These are phyloP conservation scores for Liriodendron chinense DNA, from an alignment of 164 flowering plant species.

Conservation along the genomic window DNA sequence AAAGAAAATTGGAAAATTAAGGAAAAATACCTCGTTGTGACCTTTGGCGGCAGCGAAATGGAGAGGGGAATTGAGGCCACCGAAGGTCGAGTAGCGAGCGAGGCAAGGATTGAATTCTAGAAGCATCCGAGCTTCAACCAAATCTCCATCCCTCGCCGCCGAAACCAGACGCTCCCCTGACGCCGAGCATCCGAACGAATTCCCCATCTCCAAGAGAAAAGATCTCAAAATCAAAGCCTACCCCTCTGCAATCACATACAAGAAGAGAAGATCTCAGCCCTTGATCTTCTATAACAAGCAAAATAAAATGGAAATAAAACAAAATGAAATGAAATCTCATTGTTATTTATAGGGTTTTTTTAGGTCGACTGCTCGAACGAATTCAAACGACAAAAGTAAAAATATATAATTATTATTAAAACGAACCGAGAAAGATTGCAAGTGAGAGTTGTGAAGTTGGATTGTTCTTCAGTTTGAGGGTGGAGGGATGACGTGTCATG, in stretches of 20 bases:
- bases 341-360: no score
- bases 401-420: no score
- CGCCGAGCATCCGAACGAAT: slow-evolving; percentile 96
- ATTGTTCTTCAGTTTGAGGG: no score
- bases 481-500: no score
- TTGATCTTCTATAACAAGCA: no score
- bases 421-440: no score
- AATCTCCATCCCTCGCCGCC: slow-evolving; percentile 94
- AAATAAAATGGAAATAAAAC: no score
- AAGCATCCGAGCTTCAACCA: slow-evolving; percentile 90
- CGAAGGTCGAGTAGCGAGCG: slow-evolving; percentile 89
- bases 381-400: no score
- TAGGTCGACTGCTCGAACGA: no score
- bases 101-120: slow-evolving; percentile 86
- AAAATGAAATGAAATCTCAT: no score
- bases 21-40: slow-evolving; percentile 71
- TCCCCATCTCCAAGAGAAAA: slow-evolving; percentile 48
- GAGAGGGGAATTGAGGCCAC: slow-evolving; percentile 88
- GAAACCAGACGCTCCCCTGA: slow-evolving; percentile 92
- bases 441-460: no score
- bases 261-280: neutral
- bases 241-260: neutral
- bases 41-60: slow-evolving; percentile 92
- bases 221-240: neutral
- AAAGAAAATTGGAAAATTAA: neutral